Evolutionary conservation across 73 alveolate genomes (phyloP).

Genomic region (Urostyla sp.): DNA sequence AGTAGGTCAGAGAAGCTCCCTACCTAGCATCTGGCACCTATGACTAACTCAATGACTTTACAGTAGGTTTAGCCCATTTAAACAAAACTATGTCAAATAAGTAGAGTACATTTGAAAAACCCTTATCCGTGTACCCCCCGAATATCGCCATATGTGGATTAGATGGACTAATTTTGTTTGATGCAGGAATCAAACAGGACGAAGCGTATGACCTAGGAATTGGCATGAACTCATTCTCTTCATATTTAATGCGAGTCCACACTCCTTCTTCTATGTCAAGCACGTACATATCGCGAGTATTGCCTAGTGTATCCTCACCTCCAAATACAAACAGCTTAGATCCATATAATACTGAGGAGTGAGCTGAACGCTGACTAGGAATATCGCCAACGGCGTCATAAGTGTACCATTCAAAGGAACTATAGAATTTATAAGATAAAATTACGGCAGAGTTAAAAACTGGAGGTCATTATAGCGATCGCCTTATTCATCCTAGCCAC

Average conservation of each 20-base stretch:
- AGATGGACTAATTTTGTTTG: neutral
- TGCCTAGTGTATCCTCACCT: conserved; percentile 60
- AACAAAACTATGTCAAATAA: neutral
- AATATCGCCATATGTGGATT: conserved; percentile 15
- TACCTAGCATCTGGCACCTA: conserved; percentile 25
- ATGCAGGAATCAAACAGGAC: neutral
- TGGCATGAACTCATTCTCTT: conserved; percentile 3
- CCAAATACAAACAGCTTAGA: conserved; percentile 69
- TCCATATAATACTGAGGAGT: conserved; percentile 47
- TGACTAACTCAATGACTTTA: neutral
- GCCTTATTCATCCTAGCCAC: conserved; percentile 34
- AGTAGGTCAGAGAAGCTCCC: conserved; percentile 29
- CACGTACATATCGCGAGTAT: neutral
- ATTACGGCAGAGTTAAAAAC: conserved; percentile 55
- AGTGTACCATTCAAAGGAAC: conserved; percentile 35
- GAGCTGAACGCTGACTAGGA: conserved; percentile 66
- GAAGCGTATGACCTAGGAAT: conserved; percentile 7
- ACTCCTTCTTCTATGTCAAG: neutral
- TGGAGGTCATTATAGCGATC: conserved; percentile 27
- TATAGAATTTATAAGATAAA: conserved; percentile 14
- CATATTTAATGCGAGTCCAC: neutral
- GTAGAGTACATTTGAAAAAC: conserved; percentile 10
- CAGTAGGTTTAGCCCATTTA: conserved; percentile 32
- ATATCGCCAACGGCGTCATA: conserved; percentile 15
- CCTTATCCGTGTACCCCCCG: conserved; percentile 45